Evolutionary conservation across 768 basidiomycete species (phyloP), one percentile per base, ranked within the genome.

Genomic region (Suillus sp.): DNA sequence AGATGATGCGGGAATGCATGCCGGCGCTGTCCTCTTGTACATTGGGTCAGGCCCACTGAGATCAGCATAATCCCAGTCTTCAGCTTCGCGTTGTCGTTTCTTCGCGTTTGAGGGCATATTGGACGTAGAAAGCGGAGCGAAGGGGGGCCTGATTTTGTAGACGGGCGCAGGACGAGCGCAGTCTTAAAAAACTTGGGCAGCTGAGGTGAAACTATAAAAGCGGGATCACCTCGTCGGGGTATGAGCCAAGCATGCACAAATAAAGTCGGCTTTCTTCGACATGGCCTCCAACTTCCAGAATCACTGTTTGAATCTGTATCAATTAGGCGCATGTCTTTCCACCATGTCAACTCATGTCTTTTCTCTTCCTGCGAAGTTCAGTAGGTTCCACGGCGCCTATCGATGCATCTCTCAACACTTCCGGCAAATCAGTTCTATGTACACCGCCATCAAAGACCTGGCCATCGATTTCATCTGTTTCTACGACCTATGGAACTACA

Each of bases 51-150:
- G 42, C 1, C 58, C 47, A 8, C 63, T 66, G 1, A 66, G 54
- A 42, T 66, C 65, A 20, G 60, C 40, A 38, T 56, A 34, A 40
- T 66, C 65, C 65, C 62, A 64, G 51, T 66, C 57, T 37, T 64
- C 65, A n/a, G 22, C 0, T 50, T 62, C 25, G 14, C 51, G 54
- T 16, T 56, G 59, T 22, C 65, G 58, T 50, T 66, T 66, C 18
- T 55, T 63, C 37, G 48, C 48, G 3, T 40, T 61, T n/a, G 35
- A 35, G 11, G 40, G 0, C 63, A 64, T 64, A 35, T 43, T 43
- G 1, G 6, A 40, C 18, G 56, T 40, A 27, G 27, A 38, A 57
- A n/a, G 5, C 7, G 20, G 20, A 34, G 51, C 2, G 11, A 53
- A 34, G 20, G 34, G 1, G 20, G 13, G 10, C 30, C 18, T 6